phyloP scores from a whole-genome alignment of 192 early-diverging fungal genomes.

The Borealophlyctis nickersoniae region DNA sequence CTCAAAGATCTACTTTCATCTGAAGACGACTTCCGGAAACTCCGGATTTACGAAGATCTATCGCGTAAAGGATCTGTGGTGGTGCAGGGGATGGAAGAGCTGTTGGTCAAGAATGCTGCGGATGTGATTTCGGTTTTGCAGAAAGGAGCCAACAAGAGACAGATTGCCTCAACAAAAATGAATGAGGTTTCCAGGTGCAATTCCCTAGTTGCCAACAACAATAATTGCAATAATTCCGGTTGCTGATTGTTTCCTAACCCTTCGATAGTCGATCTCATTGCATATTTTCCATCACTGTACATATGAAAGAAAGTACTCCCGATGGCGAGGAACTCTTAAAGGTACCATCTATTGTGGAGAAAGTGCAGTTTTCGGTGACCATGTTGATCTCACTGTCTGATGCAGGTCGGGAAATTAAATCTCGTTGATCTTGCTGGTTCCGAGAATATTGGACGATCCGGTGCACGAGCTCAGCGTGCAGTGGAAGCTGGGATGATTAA shows the following conservation, averaged over 20 bases:
- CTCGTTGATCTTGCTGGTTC: constrained; percentile 95
- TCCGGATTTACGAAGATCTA: constrained; percentile 72
- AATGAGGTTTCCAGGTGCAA: constrained; percentile 80
- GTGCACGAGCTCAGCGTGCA: constrained; percentile 76
- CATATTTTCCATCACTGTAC: constrained; percentile 86
- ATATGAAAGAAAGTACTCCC: constrained; percentile 75
- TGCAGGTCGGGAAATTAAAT: constrained; percentile 83
- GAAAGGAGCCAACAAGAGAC: constrained; percentile 68
- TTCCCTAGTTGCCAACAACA: background rate
- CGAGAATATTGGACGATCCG: constrained; percentile 88
- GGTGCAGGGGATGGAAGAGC: constrained; percentile 80
- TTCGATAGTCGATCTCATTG: constrained; percentile 82
- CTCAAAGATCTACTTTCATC: constrained; percentile 81
- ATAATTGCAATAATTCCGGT: background rate
- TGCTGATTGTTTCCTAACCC: constrained; percentile 7
- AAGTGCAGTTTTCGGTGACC: background rate
- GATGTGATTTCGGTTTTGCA: constrained; percentile 76
- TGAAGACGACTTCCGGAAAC: constrained; percentile 47
- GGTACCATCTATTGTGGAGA: constrained; percentile 14
- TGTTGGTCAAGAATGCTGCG: constrained; percentile 64
- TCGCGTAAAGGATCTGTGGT: constrained; percentile 67
- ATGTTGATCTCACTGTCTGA: no score
- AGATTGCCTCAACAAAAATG: constrained; percentile 80
- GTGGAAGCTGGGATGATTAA: constrained; percentile 92
- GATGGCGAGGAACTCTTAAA: constrained; percentile 88